phyloP scores from a whole-genome alignment of 179 eudicot species.

The Silene coronaria region DNA sequence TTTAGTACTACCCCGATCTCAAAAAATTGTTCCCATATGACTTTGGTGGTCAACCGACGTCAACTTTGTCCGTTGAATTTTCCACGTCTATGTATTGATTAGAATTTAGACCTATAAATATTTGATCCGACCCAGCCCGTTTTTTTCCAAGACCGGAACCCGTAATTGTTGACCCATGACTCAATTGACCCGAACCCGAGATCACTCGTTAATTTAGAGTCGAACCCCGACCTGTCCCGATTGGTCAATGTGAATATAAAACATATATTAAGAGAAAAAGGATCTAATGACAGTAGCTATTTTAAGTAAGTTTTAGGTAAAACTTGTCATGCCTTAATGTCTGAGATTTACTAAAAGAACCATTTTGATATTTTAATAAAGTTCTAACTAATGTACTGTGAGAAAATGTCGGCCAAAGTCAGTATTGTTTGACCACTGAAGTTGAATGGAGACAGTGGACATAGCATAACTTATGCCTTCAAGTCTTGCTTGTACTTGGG shows the following conservation, averaged over 20 bases:
- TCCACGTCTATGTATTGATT: neutral
- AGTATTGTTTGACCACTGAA: neutral
- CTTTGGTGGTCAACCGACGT: neutral
- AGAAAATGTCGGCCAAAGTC: neutral
- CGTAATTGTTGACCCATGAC: no score
- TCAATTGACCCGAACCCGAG: no score
- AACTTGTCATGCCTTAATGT: neutral
- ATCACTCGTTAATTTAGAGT: no score
- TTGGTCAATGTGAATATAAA: no score
- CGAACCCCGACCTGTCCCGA: no score
- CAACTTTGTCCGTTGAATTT: neutral
- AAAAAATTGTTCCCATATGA: no score
- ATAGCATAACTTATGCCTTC: neutral
- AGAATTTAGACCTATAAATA: no score
- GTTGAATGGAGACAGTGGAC: neutral
- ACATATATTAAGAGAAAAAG: no score
- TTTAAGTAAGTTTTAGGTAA: no score
- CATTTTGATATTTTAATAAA: neutral
- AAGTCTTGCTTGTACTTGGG: constrained; percentile 3
- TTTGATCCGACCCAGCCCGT: no score
- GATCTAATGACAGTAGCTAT: no score
- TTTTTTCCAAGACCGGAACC: no score
- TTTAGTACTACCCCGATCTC: neutral
- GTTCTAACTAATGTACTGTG: neutral
- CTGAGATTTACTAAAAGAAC: neutral